A percentile compares a stretch with the other conserved stretches of the same genome.
Evolutionary conservation across 441 rosid genomes (phyloP).

Genomic region (Mallotus japonicus): DNA sequence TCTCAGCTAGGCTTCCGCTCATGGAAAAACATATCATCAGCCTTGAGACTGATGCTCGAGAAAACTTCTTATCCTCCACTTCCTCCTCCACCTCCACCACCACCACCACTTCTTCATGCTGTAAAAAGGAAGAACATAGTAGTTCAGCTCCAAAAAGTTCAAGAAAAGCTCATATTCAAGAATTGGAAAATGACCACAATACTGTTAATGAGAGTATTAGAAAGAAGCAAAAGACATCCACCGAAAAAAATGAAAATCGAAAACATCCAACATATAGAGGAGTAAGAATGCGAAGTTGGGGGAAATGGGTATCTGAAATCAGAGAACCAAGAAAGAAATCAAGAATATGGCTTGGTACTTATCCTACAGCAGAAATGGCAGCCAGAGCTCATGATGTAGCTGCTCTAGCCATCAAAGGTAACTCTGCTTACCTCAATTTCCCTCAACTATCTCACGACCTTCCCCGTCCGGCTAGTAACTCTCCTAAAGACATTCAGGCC

Average conservation of each 20-base stretch:
- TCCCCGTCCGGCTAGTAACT: constrained; percentile 53
- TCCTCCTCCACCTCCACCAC: constrained; percentile 22
- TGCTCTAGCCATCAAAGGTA: constrained; percentile 69
- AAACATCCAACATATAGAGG: constrained; percentile 61
- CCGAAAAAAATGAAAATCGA: constrained; percentile 14
- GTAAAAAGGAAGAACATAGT: constrained; percentile 19
- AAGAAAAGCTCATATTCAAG: constrained; percentile 28
- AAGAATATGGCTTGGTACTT: constrained; percentile 83
- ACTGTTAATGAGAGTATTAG: background rate
- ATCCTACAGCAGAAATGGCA: constrained; percentile 70
- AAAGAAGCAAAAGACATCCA: constrained; percentile 28
- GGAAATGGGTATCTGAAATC: constrained; percentile 84
- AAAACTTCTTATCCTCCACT: constrained; percentile 21
- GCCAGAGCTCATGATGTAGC: constrained; percentile 86
- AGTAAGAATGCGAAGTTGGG: constrained; percentile 74
- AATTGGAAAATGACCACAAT: constrained; percentile 14
- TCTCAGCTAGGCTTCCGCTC: constrained; percentile 21
- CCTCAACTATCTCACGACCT: constrained; percentile 46
- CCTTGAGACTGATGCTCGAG: constrained; percentile 41
- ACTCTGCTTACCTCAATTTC: constrained; percentile 63
- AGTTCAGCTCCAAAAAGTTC: constrained; percentile 27
- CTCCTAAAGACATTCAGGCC: constrained; percentile 66
- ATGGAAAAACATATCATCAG: constrained; percentile 44
- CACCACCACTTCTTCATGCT: constrained; percentile 21
- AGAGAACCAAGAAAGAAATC: constrained; percentile 76